A percentile compares a stretch with the other conserved stretches of the same genome.
Conservation (phyloP, 257 asterid species). For the Solanum corneliomulleri region DNA sequence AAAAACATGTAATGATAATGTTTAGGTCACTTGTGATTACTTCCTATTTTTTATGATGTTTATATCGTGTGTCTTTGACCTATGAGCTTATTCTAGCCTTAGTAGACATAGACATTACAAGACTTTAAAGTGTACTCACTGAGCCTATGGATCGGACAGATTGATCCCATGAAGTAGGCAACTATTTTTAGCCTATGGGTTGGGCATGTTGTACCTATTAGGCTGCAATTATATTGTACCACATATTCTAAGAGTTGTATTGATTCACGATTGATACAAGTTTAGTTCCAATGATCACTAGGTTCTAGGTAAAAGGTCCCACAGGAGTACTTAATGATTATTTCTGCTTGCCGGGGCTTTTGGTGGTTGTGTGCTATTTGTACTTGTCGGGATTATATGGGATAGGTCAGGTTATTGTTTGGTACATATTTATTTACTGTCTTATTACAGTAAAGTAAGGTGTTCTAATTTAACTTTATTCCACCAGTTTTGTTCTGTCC, state of each 20-base stretch:
- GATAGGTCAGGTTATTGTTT: neutral
- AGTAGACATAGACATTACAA: too few relatives aligned
- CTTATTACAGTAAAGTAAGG: neutral
- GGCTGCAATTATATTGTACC: neutral
- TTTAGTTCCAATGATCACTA: neutral
- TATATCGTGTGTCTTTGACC: too few relatives aligned
- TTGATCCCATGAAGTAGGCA: neutral
- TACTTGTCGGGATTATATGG: neutral
- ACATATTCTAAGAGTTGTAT: neutral
- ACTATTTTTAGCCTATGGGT: neutral
- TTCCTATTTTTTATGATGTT: neutral
- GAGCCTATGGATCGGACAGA: neutral
- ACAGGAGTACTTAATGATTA: neutral
- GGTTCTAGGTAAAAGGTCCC: neutral
- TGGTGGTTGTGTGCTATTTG: neutral
- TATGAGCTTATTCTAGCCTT: neutral
- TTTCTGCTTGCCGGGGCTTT: too few relatives aligned
- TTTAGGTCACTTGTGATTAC: neutral
- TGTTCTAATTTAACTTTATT: too few relatives aligned
- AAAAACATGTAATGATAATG: neutral
- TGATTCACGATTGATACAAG: neutral
- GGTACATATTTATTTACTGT: too few relatives aligned
- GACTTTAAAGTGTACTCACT: neutral
- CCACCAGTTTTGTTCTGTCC: neutral
- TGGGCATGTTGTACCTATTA: neutral